Evolutionary conservation across 495 filamentous ascomycete genomes (phyloP), one percentile per base, ranked within the genome.

Genomic region (Pseudoneurospora amorphoporcata): DNA sequence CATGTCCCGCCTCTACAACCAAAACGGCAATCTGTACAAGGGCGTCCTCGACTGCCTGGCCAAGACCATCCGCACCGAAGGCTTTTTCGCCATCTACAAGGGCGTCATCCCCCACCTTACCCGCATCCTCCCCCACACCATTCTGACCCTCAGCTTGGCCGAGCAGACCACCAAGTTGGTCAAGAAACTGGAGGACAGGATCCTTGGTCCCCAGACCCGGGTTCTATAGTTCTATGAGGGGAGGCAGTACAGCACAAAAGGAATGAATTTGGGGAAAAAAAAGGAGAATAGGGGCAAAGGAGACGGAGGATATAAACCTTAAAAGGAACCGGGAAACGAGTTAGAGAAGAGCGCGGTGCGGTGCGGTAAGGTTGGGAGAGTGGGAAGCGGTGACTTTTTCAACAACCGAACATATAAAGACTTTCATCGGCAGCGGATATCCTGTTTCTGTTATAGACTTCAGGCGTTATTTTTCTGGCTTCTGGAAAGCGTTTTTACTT

Each of bases 1-100:
- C 82, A 99, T 99, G 95, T 94, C 92, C 69, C 91, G 95, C 41
- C 91, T 99, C 87, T 99, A 99, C 84, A 99, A 99, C 84, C 95
- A 99, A 82, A 95, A 94, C 70, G 95, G 95, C 39, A 97, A 98
- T 79, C 88, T 98, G 5, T 99, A 99, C 84, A 90, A 87, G 74
- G 91, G 94, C 71, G 92, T 94, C 0, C 93, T 95, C 73, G 95
- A 99, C 82, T 99, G 95, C 80, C 80, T 98, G 58, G 88, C 86
- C 77, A 94, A 97, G 84, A 99, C 95, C 0, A 86, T 99, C 76
- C 88, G 88, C 78, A 97, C 93, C 0, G 95, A 99, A 79, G 95
- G 95, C 32, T 75, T 97, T 37, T 80, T 98, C 39, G 95, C 95
- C 72, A 95, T 99, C 68, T 99, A 99, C 84, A 99, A 99, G 85